Evolutionary conservation across 2,329 filamentous ascomycete species (phyloP).

Genomic region (Diplodia sapinea): DNA sequence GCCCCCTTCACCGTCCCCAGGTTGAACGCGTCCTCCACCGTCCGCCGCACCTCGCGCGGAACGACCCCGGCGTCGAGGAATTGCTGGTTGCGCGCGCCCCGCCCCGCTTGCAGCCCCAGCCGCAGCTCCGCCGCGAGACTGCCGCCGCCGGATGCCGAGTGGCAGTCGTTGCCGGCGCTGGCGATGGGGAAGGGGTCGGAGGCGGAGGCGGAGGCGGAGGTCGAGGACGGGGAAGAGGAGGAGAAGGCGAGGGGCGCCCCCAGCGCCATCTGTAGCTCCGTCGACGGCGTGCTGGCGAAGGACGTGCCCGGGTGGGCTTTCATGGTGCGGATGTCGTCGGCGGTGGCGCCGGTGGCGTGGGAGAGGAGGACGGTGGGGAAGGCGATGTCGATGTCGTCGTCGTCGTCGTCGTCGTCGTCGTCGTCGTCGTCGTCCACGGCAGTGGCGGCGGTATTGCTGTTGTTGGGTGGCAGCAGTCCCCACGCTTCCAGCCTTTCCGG

Average conservation of each 20-base stretch:
- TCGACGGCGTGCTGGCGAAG: constrained; percentile 56
- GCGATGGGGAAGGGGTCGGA: constrained; percentile 36
- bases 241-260: constrained; percentile 48
- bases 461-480: constrained; percentile 50
- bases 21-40: constrained; percentile 55
- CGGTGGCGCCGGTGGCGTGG: constrained; percentile 46
- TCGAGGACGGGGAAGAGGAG: constrained; percentile 36
- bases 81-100: constrained; percentile 51
- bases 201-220: constrained; percentile 55
- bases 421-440: too few relatives aligned
- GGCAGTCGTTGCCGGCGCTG: constrained; percentile 61
- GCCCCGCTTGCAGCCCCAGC: constrained; percentile 47
- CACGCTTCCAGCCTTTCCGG: constrained; percentile 42
- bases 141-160: constrained; percentile 59
- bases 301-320: constrained; percentile 42
- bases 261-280: constrained; percentile 58
- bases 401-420: too few relatives aligned
- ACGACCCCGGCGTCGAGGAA: constrained; percentile 52
- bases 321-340: constrained; percentile 47
- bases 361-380: constrained; percentile 46
- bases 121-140: constrained; percentile 49
- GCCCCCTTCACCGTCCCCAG: constrained; percentile 57
- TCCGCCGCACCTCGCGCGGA: constrained; percentile 55
- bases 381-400: too few relatives aligned
- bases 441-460: too few relatives aligned